phyloP scores from a whole-genome alignment of 2,329 filamentous ascomycete genomes.

The Parasarocladium wereldwijsianum region DNA sequence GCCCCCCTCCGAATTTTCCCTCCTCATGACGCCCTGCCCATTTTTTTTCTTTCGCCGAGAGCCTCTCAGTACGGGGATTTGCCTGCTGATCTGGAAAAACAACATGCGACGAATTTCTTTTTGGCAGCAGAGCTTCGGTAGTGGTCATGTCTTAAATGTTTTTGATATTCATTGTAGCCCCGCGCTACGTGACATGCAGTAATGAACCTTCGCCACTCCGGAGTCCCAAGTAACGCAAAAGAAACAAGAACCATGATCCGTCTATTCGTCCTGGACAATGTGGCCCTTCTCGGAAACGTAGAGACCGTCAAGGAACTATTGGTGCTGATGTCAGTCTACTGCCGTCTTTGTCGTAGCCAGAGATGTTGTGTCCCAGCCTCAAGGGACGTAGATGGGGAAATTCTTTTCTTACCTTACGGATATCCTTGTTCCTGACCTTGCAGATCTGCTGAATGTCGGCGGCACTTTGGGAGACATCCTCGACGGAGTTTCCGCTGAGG shows the following conservation, averaged over 20 bases:
- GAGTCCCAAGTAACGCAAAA: conserved; percentile 47
- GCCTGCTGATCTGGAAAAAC: too few species aligned
- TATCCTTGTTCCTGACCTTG: conserved; percentile 99
- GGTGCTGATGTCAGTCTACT: conserved; percentile 9
- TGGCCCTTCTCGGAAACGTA: conserved; percentile 99
- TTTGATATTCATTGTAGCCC: conserved; percentile 26
- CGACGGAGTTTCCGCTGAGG: conserved; percentile 85
- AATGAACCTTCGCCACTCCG: conserved; percentile 48
- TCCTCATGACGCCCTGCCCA: too few species aligned
- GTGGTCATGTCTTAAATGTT: too few species aligned
- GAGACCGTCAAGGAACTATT: conserved; percentile 91
- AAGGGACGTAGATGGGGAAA: background rate
- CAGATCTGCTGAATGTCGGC: conserved; percentile 99
- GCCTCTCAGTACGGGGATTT: too few species aligned
- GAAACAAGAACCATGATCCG: conserved; percentile 26
- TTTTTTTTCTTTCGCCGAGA: too few species aligned
- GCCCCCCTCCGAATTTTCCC: too few species aligned
- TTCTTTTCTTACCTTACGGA: conserved; percentile 65
- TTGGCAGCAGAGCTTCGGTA: too few species aligned
- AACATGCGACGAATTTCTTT: too few species aligned
- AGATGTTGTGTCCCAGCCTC: background rate
- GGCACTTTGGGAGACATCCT: conserved; percentile 93
- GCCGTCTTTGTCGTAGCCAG: too few species aligned
- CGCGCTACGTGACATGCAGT: conserved; percentile 46
- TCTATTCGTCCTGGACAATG: conserved; percentile 57